Percentiles rank a stretch among this genome's conserved stretches.
Conservation (phyloP, 352 stramenopile species). For the Phytophthora kernoviae region DNA sequence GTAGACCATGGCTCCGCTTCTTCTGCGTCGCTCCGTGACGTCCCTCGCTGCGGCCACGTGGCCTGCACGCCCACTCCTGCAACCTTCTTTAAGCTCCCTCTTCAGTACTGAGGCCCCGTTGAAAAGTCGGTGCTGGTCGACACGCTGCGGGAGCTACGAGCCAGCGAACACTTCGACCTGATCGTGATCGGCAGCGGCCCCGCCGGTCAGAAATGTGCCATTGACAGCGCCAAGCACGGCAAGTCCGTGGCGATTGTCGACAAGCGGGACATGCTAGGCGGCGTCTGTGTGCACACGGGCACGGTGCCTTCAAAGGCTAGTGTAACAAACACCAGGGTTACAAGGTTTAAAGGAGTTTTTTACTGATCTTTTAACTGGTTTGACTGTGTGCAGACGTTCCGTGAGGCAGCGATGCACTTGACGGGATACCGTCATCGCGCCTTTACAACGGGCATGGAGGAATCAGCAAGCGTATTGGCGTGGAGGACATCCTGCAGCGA, state of each 20-base stretch:
- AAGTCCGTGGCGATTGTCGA: conserved; percentile 87
- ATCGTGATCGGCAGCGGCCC: conserved; percentile 91
- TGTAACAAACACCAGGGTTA: neutral
- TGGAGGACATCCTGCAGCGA: conserved; percentile 85
- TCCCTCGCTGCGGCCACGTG: conserved; percentile 12
- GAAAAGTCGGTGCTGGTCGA: conserved; percentile 49
- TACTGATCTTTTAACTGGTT: conserved; percentile 3
- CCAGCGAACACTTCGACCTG: conserved; percentile 88
- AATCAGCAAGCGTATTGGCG: conserved; percentile 69
- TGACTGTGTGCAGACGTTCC: conserved; percentile 72
- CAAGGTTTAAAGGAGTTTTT: neutral
- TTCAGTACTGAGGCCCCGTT: conserved; percentile 13
- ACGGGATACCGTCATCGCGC: conserved; percentile 88
- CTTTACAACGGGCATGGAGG: conserved; percentile 81
- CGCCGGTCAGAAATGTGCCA: conserved; percentile 89
- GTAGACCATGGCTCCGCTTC: conserved; percentile 17
- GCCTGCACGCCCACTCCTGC: conserved; percentile 8
- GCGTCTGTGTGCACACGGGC: conserved; percentile 90
- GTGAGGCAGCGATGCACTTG: conserved; percentile 88
- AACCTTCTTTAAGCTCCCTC: neutral
- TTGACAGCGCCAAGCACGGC: conserved; percentile 88
- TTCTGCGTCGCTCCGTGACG: conserved; percentile 30
- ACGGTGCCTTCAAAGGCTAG: conserved; percentile 86
- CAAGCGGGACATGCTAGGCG: conserved; percentile 89
- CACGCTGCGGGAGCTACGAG: conserved; percentile 79